A percentile compares a stretch with the other conserved stretches of the same genome.
Conservation (phyloP, 179 eudicot genomes). For the Drosera spatulata region DNA sequence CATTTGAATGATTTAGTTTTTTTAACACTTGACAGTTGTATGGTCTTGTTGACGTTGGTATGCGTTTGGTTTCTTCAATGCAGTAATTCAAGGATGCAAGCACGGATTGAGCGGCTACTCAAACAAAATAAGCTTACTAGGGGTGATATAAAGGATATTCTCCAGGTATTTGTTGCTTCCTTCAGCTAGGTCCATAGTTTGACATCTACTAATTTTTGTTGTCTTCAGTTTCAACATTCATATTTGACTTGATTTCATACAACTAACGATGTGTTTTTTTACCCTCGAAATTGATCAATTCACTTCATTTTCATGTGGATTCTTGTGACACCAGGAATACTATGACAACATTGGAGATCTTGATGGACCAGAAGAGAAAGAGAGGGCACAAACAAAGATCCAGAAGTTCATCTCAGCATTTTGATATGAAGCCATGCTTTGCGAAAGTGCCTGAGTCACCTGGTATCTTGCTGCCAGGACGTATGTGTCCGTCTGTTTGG, state of each 20-base stretch:
- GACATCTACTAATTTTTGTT: no score
- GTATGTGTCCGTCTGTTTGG: no score
- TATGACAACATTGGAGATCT: conserved; percentile 90
- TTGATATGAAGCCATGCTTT: conserved; percentile 3
- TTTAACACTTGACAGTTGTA: not conserved
- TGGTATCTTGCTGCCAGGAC: no score
- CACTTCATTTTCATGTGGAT: not conserved
- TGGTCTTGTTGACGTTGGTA: not conserved
- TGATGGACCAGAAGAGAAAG: conserved; percentile 96
- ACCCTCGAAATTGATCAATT: not conserved
- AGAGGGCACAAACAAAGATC: conserved; percentile 72
- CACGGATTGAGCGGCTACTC: conserved; percentile 78
- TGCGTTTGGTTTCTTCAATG: not conserved
- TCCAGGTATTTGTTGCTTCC: conserved; percentile 33
- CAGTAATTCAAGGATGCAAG: conserved; percentile 61
- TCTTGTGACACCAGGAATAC: conserved; percentile 41
- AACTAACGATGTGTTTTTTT: not conserved
- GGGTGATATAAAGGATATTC: conserved; percentile 64
- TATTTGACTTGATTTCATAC: not conserved
- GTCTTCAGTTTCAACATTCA: not conserved
- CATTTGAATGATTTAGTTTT: not conserved
- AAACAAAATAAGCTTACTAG: conserved; percentile 81
- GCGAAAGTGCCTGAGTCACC: no score
- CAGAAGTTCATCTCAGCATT: conserved; percentile 64
- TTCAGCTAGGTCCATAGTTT: not conserved